phyloP scores from a whole-genome alignment of 306 rosid genomes.

The Potentilla sterilis region DNA sequence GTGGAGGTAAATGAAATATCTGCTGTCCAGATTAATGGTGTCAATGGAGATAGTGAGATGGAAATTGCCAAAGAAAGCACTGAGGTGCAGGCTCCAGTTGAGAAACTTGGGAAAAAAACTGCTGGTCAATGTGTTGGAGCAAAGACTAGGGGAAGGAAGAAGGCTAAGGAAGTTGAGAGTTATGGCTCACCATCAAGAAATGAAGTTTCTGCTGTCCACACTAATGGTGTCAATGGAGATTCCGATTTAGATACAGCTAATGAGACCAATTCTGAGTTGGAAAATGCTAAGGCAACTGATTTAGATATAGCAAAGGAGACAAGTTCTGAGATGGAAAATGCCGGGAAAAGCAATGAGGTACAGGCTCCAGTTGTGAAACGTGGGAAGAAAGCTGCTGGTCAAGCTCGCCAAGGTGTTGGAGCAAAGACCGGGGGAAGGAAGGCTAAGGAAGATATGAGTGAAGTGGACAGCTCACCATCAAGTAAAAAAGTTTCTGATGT shows the following conservation, averaged over 20 bases:
- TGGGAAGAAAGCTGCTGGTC: constrained; percentile 7
- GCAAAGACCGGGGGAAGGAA: constrained; percentile 1
- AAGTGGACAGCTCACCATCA: constrained; percentile 39
- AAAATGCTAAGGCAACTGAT: neutral
- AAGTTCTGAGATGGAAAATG: neutral
- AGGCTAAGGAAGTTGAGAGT: neutral
- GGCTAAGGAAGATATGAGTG: neutral
- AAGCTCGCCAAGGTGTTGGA: constrained; percentile 10
- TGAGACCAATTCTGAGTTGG: neutral
- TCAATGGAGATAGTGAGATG: neutral
- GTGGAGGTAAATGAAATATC: neutral
- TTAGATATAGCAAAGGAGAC: neutral
- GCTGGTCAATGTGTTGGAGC: neutral
- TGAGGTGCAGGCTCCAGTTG: neutral
- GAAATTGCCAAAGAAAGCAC: neutral
- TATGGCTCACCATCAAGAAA: constrained; percentile 41
- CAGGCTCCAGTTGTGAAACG: neutral
- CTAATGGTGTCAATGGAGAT: neutral
- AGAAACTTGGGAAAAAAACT: neutral
- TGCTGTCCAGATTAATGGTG: neutral
- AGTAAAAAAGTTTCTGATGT: constrained; percentile 15
- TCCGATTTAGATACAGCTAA: neutral
- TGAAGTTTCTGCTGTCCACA: neutral
- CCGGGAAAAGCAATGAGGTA: neutral
- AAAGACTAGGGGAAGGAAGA: constrained; percentile 16